Evolutionary conservation across 768 basidiomycete genomes (phyloP).

Genomic region (Saitozyma sp.): DNA sequence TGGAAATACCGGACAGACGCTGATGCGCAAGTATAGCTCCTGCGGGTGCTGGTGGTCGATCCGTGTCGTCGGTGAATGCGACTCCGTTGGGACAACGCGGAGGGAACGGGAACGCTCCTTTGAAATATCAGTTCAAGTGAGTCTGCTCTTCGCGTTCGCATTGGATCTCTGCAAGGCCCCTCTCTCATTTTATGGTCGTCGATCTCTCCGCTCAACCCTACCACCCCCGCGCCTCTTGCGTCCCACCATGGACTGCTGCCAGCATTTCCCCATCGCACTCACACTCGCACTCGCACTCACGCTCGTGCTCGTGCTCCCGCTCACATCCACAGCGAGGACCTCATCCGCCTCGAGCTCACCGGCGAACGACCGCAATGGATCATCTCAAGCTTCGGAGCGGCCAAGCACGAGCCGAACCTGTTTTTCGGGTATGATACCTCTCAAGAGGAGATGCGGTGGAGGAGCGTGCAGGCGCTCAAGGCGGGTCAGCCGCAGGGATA

Average conservation of each 20-base stretch:
- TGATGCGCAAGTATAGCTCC: neutral
- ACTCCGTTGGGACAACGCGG: slow-evolving; percentile 9
- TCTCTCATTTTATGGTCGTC: neutral
- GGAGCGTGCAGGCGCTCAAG: slow-evolving; percentile 62
- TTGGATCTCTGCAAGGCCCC: no score
- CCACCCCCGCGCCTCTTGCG: neutral
- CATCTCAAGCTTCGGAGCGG: slow-evolving; percentile 73
- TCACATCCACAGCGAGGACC: slow-evolving; percentile 59
- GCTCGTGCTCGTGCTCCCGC: neutral
- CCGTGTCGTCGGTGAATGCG: slow-evolving; percentile 7
- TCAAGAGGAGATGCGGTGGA: slow-evolving; percentile 73
- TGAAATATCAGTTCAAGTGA: slow-evolving; percentile 30
- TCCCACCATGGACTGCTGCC: neutral
- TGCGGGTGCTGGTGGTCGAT: no score
- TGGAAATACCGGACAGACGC: neutral
- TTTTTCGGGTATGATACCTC: slow-evolving; percentile 70
- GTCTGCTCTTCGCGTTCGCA: neutral
- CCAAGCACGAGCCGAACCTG: slow-evolving; percentile 70
- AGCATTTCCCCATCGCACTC: neutral
- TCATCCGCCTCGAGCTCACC: slow-evolving; percentile 66
- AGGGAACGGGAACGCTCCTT: neutral
- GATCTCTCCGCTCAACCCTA: neutral
- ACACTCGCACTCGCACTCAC: no score
- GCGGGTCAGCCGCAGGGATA: slow-evolving; percentile 66
- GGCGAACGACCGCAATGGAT: slow-evolving; percentile 77